Evolutionary conservation across 2,329 filamentous ascomycete genomes (phyloP).

Genomic region (Beauveria sp.): DNA sequence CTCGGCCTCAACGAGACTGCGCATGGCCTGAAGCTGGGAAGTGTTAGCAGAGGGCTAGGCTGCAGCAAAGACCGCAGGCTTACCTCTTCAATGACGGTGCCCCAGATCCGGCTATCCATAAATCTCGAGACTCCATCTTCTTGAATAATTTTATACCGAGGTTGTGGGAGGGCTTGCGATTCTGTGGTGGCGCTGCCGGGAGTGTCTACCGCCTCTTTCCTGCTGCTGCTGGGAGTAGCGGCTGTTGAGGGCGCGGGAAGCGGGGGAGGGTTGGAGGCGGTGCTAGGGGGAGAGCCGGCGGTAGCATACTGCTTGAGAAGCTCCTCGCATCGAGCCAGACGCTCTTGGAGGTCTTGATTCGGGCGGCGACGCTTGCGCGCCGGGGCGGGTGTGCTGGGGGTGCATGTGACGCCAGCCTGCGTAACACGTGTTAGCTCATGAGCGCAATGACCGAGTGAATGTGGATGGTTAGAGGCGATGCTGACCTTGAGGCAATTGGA

Average conservation of each 20-base stretch:
- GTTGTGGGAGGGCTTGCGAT: slow-evolving; percentile 32
- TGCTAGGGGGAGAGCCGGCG: slow-evolving; percentile 24
- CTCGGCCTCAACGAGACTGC: slow-evolving; percentile 46
- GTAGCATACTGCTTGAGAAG: slow-evolving; percentile 50
- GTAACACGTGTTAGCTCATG: slow-evolving; percentile 11
- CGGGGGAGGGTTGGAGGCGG: slow-evolving; percentile 16
- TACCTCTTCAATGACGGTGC: slow-evolving; percentile 50
- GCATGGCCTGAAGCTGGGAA: slow-evolving; percentile 48
- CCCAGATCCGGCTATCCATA: slow-evolving; percentile 49
- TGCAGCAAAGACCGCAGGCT: not conserved
- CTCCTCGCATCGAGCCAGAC: slow-evolving; percentile 51
- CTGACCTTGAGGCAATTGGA: slow-evolving; percentile 53
- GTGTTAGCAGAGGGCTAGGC: slow-evolving; percentile 12
- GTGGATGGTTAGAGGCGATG: not conserved
- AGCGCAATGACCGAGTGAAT: no score
- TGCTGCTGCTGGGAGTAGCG: not conserved
- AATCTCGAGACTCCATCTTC: slow-evolving; percentile 49
- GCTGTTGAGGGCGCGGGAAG: slow-evolving; percentile 8
- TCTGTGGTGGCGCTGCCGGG: slow-evolving; percentile 14
- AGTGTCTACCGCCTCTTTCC: slow-evolving; percentile 12
- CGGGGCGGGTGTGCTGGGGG: slow-evolving; percentile 52
- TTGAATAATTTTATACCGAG: slow-evolving; percentile 45
- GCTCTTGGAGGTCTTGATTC: slow-evolving; percentile 55
- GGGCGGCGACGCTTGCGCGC: slow-evolving; percentile 51
- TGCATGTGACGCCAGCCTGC: slow-evolving; percentile 52